A percentile compares a stretch with the other conserved stretches of the same genome.
phyloP scores from a whole-genome alignment of 2,329 filamentous ascomycete genomes.

The Penicillium thymicola region DNA sequence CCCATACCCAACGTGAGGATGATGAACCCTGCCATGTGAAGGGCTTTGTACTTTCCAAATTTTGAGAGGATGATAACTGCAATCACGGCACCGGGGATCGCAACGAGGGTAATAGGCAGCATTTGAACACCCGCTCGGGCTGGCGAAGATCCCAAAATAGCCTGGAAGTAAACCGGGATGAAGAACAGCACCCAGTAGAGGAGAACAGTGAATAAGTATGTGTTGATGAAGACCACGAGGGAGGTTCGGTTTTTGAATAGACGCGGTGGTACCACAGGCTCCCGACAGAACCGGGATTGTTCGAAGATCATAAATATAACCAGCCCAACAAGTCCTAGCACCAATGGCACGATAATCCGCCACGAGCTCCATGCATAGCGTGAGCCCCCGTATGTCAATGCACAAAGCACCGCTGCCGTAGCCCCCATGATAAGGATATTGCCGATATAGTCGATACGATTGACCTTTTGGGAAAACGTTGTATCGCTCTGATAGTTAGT shows the following conservation, averaged over 20 bases:
- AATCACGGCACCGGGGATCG: slow-evolving; percentile 21
- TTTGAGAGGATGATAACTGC: slow-evolving; percentile 22
- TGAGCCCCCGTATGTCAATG: background rate
- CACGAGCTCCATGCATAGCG: background rate
- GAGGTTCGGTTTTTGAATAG: slow-evolving; percentile 44
- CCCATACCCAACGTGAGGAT: slow-evolving; percentile 45
- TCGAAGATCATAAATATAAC: background rate
- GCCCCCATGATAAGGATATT: background rate
- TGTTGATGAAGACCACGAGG: slow-evolving; percentile 28
- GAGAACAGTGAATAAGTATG: slow-evolving; percentile 39
- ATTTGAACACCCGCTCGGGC: slow-evolving; percentile 25
- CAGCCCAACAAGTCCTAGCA: background rate
- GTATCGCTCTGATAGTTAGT: slow-evolving; percentile 33
- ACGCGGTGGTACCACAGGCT: slow-evolving; percentile 38
- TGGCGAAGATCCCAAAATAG: slow-evolving; percentile 33
- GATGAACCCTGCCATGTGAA: slow-evolving; percentile 40
- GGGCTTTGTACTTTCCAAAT: slow-evolving; percentile 25
- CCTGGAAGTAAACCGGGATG: slow-evolving; percentile 45
- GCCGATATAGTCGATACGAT: slow-evolving; percentile 37
- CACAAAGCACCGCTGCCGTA: background rate
- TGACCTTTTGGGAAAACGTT: slow-evolving; percentile 33
- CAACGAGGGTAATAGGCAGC: slow-evolving; percentile 15
- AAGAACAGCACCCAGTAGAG: slow-evolving; percentile 40
- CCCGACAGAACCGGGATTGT: slow-evolving; percentile 22
- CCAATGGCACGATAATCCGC: background rate